Percentiles rank a stretch among this genome's conserved stretches.
Evolutionary conservation across 139 green algal species (phyloP).

Genomic region (Trebouxia sp.): DNA sequence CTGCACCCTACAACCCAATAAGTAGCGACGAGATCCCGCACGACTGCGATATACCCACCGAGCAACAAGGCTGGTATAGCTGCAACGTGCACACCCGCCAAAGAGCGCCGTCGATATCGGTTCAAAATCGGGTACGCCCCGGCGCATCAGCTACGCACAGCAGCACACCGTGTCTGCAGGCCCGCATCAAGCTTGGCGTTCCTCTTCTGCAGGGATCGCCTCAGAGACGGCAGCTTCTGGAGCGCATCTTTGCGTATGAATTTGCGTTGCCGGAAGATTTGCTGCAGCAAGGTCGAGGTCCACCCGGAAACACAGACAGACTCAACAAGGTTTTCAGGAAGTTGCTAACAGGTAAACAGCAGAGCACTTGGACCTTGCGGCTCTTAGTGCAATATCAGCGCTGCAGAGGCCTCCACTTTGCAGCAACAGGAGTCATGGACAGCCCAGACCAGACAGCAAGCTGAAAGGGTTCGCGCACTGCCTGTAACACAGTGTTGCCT

Average conservation of each 20-base stretch:
- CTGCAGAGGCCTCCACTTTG: too few species aligned
- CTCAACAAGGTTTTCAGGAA: background rate
- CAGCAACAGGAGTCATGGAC: background rate
- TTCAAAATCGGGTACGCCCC: background rate
- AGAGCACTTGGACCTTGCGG: too few species aligned
- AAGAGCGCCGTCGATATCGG: background rate
- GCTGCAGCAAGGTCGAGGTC: background rate
- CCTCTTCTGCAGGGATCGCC: background rate
- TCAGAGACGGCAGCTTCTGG: background rate
- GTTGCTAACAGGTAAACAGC: background rate
- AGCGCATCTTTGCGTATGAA: background rate
- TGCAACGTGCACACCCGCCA: background rate
- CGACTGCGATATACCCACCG: background rate
- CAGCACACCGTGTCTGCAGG: too few species aligned
- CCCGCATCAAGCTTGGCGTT: too few species aligned
- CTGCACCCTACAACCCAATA: background rate
- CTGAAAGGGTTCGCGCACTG: too few species aligned
- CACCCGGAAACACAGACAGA: background rate
- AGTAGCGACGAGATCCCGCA: background rate
- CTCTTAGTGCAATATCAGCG: too few species aligned
- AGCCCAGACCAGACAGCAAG: too few species aligned
- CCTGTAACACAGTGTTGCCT: too few species aligned
- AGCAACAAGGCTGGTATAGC: constrained; percentile 7
- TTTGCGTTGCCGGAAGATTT: background rate
- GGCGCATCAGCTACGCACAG: background rate